phyloP scores from a whole-genome alignment of 176 grass and related monocot genomes.

The Lolium rigidum region DNA sequence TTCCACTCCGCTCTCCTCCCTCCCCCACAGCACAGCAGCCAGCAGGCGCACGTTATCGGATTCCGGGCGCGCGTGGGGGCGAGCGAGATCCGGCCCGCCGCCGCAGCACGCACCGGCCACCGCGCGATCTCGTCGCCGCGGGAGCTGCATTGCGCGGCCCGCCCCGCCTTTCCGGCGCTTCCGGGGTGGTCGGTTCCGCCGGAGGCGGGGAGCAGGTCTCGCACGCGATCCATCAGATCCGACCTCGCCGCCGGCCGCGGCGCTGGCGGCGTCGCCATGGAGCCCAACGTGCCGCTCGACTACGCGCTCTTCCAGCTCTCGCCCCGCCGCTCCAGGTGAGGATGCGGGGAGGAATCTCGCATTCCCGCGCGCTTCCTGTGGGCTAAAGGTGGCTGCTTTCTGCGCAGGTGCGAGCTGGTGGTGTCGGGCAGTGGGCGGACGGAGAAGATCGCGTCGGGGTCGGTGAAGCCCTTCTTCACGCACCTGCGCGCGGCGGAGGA shows the following conservation, averaged over 20 bases:
- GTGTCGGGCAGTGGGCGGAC: constrained; percentile 84
- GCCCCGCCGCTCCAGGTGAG: constrained; percentile 84
- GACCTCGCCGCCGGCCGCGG: constrained; percentile 20
- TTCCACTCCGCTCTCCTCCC: constrained; percentile 47
- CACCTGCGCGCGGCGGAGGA: constrained; percentile 89
- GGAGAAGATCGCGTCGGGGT: constrained; percentile 97
- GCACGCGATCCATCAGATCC: constrained; percentile 58
- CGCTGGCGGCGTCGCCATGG: constrained; percentile 56
- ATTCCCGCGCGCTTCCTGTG: constrained; percentile 14
- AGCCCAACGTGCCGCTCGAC: constrained; percentile 75
- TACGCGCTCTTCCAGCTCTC: constrained; percentile 95
- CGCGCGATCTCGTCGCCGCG: constrained; percentile 40
- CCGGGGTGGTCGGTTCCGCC: constrained; percentile 5
- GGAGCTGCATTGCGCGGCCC: constrained; percentile 53
- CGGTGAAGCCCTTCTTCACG: constrained; percentile 84
- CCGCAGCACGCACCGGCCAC: background rate
- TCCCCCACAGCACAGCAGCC: constrained; percentile 1
- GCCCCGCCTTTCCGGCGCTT: constrained; percentile 38
- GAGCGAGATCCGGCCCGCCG: constrained; percentile 52
- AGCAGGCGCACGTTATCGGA: constrained; percentile 37
- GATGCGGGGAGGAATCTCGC: background rate
- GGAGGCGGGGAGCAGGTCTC: background rate
- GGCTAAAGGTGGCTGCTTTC: constrained; percentile 31
- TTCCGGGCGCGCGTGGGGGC: constrained; percentile 35
- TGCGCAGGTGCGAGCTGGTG: constrained; percentile 89